Evolutionary conservation across 164 flowering plant genomes (phyloP).

Genomic region (Protea cynaroides): DNA sequence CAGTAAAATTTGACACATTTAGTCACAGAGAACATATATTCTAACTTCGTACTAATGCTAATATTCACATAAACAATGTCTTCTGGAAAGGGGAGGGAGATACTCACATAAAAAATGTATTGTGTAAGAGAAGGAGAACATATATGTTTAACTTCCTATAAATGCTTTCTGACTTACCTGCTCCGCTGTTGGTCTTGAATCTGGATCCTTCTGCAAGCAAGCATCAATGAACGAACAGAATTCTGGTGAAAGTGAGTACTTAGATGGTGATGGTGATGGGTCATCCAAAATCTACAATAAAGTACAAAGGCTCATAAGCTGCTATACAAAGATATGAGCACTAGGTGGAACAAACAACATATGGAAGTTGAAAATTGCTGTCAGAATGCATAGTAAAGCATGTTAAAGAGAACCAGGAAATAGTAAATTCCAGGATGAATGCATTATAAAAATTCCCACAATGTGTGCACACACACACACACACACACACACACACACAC

Average conservation of each 20-base stretch:
- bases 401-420: background rate
- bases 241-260: constrained; percentile 67
- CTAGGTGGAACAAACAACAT: background rate
- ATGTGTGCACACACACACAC: no score
- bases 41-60: background rate
- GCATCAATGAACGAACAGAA: constrained; percentile 87
- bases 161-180: constrained; percentile 40
- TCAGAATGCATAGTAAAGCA: constrained; percentile 1
- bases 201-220: constrained; percentile 86
- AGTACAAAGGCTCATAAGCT: constrained; percentile 2
- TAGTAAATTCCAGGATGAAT: no score
- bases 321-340: constrained; percentile 1
- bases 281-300: constrained; percentile 82
- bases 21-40: background rate
- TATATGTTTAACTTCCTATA: background rate
- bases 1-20: background rate
- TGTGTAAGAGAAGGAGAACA: background rate
- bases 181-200: constrained; percentile 91
- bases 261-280: constrained; percentile 90
- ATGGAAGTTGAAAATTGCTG: background rate
- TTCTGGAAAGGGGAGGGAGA: background rate
- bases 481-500: no score
- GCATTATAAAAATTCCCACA: no score
- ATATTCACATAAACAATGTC: background rate
- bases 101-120: background rate